Evolutionary conservation across 306 rosid genomes (phyloP).

Genomic region (Castanospermum australe): DNA sequence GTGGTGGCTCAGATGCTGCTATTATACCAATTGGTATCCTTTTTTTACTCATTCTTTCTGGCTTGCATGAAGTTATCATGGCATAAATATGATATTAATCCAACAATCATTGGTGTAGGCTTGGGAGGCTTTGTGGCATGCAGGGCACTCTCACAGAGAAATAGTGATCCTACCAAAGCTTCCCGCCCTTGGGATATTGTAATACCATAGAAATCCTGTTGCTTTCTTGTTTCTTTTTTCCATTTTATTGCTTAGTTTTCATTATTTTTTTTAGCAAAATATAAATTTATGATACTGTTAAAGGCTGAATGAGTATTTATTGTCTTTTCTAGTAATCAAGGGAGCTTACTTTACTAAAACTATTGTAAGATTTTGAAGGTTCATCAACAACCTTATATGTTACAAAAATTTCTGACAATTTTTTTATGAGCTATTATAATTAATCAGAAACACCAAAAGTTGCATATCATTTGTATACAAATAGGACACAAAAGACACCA

Average conservation of each 20-base stretch:
- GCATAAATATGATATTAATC: conserved; percentile 15
- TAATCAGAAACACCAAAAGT: neutral
- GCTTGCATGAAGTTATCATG: conserved; percentile 5
- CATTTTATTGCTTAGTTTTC: neutral
- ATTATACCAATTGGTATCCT: conserved; percentile 82
- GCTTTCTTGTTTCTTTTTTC: neutral
- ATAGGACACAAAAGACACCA: neutral
- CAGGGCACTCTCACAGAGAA: conserved; percentile 86
- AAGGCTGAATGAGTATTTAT: neutral
- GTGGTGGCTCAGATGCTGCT: conserved; percentile 90
- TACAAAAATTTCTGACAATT: neutral
- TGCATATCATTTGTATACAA: neutral
- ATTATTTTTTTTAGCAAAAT: neutral
- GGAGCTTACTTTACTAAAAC: neutral
- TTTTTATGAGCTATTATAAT: neutral
- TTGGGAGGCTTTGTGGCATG: conserved; percentile 97
- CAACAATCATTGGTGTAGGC: conserved; percentile 49
- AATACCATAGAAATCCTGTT: conserved; percentile 28
- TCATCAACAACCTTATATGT: neutral
- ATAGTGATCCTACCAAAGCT: conserved; percentile 85
- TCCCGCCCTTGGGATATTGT: conserved; percentile 97
- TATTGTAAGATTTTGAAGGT: neutral
- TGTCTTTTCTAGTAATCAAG: neutral
- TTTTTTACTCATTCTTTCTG: neutral
- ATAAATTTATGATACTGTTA: neutral